Base-by-base conservation (phyloP, 805 yeast genomes). In the Cyberlindnera samutprakarnensis region DNA sequence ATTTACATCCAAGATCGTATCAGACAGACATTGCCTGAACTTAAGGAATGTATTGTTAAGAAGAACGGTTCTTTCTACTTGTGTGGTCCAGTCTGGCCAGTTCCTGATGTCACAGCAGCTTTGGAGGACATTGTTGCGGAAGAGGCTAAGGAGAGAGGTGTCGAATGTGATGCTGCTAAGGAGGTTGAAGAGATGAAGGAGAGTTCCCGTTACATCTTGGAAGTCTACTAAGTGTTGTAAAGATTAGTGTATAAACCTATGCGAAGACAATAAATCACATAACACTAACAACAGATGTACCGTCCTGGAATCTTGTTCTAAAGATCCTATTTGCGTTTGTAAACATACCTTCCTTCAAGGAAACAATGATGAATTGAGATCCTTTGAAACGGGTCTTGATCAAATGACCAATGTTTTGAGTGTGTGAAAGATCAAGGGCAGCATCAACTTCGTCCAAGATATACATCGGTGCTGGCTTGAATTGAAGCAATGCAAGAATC, bases 31-130 rank as follows among this genome's bases (percentile, higher is more conserved):
- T 62, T 85, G 50, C 70, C 66, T 32, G 79, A 74, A 27, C 70
- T 90, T 58, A 81, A 82, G 29, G 83, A 75, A 26, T 88, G 95
- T 31, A 75, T 90, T 59, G 80, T 78, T 27, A 62, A 66, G 42
- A 70, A 87, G 62, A 64, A 78, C 36, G 97, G 97, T 36, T 78
- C 87, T 17, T 90, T 90, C 73, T 90, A 90, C 64, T 70, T 90
- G 56, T 90, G 97, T 75, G 97, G 97, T 41, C 97, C 97, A 26
- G 90, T 96, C 2, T 90, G 97, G 97, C 97, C 97, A 21, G 96
- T 90, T 52, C 96, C 97, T 9, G 96, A 88, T 57, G 83, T 90
- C 49, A 83, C 95, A 32, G 81, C 79, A 27, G 94, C 95, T 49
- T 66, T 90, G 46, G 81, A 81, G 51, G 95, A 85, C 43, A 81